Evolutionary conservation across 108 stramenopile species (phyloP), one percentile per base, ranked within the genome.

Genomic region (Phaeodactylum tricornutum): DNA sequence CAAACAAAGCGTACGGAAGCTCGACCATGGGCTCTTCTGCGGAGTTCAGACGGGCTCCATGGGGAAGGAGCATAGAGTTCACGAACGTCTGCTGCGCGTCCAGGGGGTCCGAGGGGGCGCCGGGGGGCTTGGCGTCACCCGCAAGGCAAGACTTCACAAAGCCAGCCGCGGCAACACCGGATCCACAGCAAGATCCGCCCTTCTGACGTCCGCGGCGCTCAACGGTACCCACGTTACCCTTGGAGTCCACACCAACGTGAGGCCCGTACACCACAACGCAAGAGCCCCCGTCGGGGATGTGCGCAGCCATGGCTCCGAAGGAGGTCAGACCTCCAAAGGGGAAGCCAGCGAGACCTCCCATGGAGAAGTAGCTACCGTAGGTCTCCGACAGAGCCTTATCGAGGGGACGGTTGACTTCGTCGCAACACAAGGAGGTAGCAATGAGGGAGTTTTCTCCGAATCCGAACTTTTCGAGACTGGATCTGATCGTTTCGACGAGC

Each of bases 231-330:
- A 81, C 55, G 8, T 34, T 36, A 4, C 80, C 80, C 27, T 62
- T 46, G 4, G 37, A 27, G 32, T 69, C 67, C 23, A 81, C 50
- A 29, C 80, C 80, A 0, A 81, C 80, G 35, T 81, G 80, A 41
- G 80, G 80, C 41, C 75, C 80, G 50, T 59, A 76, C 23, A 77
- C 58, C 8, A 75, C 53, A 29, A 81, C 42, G 43, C 66, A 68
- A 15, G 50, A 67, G 20, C 79, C 79, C 20, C 69, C 70, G 41
- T 77, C 75, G 6, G 80, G 75, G 27, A 81, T 72, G 54, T 82
- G 80, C 15, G 72, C 55, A 28, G 66, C 50, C 74, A 82, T 75
- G 62, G 81, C 81, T 7, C 72, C 74, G 30, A 75, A 76, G 2
- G 52, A 47, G 20, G 74, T 74, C 1, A 37, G 44, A 22, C 81